Percentiles rank a stretch among this genome's conserved stretches.
Conservation (phyloP, 2,329 filamentous ascomycete genomes). For the Phoma sp. region DNA sequence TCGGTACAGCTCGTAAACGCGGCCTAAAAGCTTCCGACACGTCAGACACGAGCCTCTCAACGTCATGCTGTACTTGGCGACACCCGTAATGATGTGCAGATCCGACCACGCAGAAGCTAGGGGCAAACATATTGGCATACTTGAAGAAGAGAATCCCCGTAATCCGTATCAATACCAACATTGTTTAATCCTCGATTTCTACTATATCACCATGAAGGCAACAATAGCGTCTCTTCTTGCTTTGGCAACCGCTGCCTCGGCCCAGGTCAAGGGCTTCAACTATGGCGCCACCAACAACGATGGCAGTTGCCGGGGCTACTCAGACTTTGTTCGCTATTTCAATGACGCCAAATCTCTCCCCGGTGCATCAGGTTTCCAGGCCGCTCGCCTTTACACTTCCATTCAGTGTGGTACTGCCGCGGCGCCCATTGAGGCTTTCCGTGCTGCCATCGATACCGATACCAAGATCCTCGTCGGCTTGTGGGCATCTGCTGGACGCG, state of each 20-base stretch:
- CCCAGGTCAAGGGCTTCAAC: slow-evolving; percentile 67
- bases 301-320: slow-evolving; percentile 64
- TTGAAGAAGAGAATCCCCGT: background rate
- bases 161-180: background rate
- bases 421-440: slow-evolving; percentile 35
- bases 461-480: slow-evolving; percentile 80
- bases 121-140: slow-evolving; percentile 7
- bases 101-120: slow-evolving; percentile 6
- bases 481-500: slow-evolving; percentile 75
- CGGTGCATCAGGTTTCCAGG: slow-evolving; percentile 70
- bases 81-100: background rate
- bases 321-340: slow-evolving; percentile 74
- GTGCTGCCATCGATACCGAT: slow-evolving; percentile 71
- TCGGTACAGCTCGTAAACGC: slow-evolving; percentile 11
- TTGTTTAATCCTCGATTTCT: slow-evolving; percentile 2
- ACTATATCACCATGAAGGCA: slow-evolving; percentile 21
- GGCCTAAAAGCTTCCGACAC: slow-evolving; percentile 6
- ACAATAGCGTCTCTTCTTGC: slow-evolving; percentile 24
- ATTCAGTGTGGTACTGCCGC: slow-evolving; percentile 70
- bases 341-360: slow-evolving; percentile 66
- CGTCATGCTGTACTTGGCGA: slow-evolving; percentile 18
- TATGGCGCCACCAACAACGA: slow-evolving; percentile 69
- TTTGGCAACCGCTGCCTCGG: slow-evolving; percentile 30
- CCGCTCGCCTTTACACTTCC: slow-evolving; percentile 75
- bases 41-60: slow-evolving; percentile 15